A percentile compares a stretch with the other conserved stretches of the same genome.
Conservation (phyloP, 2,329 filamentous ascomycete genomes). For the Colletotrichum lindemuthianum region DNA sequence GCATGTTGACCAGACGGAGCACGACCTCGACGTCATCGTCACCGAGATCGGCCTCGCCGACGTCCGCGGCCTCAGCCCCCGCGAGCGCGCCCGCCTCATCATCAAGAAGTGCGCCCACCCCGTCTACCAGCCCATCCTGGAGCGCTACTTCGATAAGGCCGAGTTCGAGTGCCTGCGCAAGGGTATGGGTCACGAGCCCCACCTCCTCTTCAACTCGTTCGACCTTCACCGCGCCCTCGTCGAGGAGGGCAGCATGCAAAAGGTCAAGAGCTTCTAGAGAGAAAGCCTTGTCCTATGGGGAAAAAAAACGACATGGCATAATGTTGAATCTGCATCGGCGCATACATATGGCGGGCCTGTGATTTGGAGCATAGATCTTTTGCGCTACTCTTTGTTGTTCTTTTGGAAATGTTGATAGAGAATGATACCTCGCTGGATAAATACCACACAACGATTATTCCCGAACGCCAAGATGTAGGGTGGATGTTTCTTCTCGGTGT, state of each 20-base stretch:
- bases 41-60: conserved; percentile 81
- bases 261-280: conserved; percentile 72
- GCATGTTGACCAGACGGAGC: conserved; percentile 92
- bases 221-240: conserved; percentile 88
- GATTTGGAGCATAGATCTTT: conserved; percentile 19
- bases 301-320: neutral
- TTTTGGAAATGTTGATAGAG: conserved; percentile 19
- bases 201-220: conserved; percentile 85
- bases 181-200: conserved; percentile 91
- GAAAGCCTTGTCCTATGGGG: neutral
- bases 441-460: conserved; percentile 5
- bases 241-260: conserved; percentile 86
- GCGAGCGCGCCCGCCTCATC: conserved; percentile 84
- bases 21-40: conserved; percentile 92
- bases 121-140: conserved; percentile 83
- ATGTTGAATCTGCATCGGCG: conserved; percentile 10
- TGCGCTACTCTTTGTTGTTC: neutral
- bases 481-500: neutral
- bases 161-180: conserved; percentile 87
- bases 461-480: conserved; percentile 2
- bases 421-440: conserved; percentile 30
- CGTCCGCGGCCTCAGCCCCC: conserved; percentile 81
- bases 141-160: conserved; percentile 85
- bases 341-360: conserved; percentile 11
- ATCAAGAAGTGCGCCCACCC: conserved; percentile 89